phyloP scores from a whole-genome alignment of 2,329 filamentous ascomycete species.

The Fusarium sp. region DNA sequence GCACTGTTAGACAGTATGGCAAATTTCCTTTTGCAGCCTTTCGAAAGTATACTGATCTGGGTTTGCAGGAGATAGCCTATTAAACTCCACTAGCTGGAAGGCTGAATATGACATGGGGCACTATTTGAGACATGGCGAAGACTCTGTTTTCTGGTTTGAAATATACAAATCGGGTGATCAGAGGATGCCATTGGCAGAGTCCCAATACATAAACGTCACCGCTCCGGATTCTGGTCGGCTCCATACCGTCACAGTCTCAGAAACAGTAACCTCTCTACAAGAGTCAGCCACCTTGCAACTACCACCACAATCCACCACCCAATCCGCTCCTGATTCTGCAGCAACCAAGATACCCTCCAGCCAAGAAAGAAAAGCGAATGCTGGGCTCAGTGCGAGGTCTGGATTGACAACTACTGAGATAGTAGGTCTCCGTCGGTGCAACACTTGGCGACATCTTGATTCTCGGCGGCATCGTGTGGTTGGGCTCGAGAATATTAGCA shows the following conservation, averaged over 20 bases:
- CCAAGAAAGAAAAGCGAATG: accelerated
- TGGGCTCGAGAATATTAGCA: background rate
- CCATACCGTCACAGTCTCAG: background rate
- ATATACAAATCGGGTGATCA: too few species aligned
- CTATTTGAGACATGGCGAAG: background rate
- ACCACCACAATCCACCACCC: background rate
- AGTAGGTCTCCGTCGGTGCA: background rate
- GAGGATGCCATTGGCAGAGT: background rate
- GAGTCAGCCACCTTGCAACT: background rate
- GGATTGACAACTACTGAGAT: background rate
- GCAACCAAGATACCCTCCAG: accelerated
- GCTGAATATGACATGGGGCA: background rate
- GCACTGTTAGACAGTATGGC: background rate
- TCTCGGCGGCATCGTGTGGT: accelerated
- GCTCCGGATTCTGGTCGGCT: background rate
- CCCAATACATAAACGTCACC: background rate
- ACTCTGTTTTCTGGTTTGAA: background rate
- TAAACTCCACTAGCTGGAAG: background rate
- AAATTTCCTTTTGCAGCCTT: background rate
- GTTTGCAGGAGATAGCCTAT: background rate
- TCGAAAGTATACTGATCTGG: background rate
- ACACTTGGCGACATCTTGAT: background rate
- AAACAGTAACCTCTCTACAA: background rate
- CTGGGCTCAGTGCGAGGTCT: too few species aligned
- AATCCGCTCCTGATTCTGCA: background rate